Conservation (phyloP, 2,329 filamentous ascomycete genomes). For the Clonostachys byssicola region DNA sequence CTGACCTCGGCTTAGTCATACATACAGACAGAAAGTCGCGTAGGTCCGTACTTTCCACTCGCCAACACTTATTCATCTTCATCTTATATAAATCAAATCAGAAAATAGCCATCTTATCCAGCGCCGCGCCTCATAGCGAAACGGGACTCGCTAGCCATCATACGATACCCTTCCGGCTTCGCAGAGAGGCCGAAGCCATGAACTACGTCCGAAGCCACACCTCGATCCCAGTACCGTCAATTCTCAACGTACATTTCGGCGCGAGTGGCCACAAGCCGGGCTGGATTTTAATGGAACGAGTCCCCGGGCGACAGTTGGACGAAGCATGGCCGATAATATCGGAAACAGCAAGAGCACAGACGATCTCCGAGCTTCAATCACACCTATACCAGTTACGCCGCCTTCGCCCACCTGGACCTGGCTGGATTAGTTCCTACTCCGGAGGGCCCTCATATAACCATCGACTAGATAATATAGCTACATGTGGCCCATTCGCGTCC, state of each 20-base stretch:
- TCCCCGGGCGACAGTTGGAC: conserved; percentile 5
- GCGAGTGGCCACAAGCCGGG: conserved; percentile 1
- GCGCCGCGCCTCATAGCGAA: neutral
- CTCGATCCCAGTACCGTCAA: conserved; percentile 3
- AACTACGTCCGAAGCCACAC: conserved; percentile 2
- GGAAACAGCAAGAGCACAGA: conserved; percentile 1
- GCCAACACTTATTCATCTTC: too few relatives aligned
- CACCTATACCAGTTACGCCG: conserved; percentile 5
- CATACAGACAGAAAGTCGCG: too few relatives aligned
- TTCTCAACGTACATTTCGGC: conserved; percentile 4
- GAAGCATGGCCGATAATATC: conserved; percentile 7
- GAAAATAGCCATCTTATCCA: neutral
- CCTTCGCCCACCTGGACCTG: conserved; percentile 2
- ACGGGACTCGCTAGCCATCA: neutral
- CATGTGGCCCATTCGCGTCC: conserved; percentile 6
- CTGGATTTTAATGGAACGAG: conserved; percentile 8
- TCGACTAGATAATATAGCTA: conserved; percentile 4
- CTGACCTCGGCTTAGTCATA: too few relatives aligned
- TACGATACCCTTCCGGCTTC: neutral
- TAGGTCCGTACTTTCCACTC: too few relatives aligned
- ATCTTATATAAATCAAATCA: neutral
- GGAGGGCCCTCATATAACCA: conserved; percentile 7
- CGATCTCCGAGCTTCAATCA: conserved; percentile 4
- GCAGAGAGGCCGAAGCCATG: conserved; percentile 7
- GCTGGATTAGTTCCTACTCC: conserved; percentile 4